Percentiles rank a stretch among this genome's conserved stretches.
phyloP scores from a whole-genome alignment of 208 protist genomes.

The Leptomonas seymouri region DNA sequence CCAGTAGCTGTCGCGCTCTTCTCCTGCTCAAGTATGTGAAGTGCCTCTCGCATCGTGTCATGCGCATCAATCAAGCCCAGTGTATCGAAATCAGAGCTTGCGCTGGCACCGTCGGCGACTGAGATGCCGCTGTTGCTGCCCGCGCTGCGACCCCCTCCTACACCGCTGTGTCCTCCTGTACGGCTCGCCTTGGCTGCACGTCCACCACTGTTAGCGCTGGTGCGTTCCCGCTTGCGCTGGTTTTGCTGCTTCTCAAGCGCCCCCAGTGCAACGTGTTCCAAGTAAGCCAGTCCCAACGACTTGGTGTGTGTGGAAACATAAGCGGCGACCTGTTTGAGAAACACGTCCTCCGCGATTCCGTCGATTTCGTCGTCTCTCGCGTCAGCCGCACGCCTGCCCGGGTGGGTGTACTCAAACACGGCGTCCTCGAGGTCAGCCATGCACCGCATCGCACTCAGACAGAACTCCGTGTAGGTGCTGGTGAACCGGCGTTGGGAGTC shows the following conservation, averaged over 20 bases:
- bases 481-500: constrained; percentile 78
- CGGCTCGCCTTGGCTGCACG: constrained; percentile 26
- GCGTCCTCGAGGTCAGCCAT: constrained; percentile 68
- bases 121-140: neutral
- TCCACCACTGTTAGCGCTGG: constrained; percentile 17
- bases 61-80: constrained; percentile 34
- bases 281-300: constrained; percentile 54
- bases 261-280: constrained; percentile 67
- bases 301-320: constrained; percentile 64
- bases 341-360: constrained; percentile 46
- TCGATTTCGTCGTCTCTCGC: constrained; percentile 38
- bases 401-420: constrained; percentile 58
- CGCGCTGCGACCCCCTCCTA: neutral
- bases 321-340: constrained; percentile 54
- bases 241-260: constrained; percentile 42
- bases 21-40: constrained; percentile 17
- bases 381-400: constrained; percentile 44
- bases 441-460: constrained; percentile 46
- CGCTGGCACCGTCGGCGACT: neutral
- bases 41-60: constrained; percentile 29
- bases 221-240: constrained; percentile 41
- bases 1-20: constrained; percentile 3
- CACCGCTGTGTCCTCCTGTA: neutral
- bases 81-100: constrained; percentile 7
- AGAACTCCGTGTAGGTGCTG: constrained; percentile 73